Evolutionary conservation across 1,284 basidiomycete species (phyloP).

Genomic region (Volvariella volvacea): DNA sequence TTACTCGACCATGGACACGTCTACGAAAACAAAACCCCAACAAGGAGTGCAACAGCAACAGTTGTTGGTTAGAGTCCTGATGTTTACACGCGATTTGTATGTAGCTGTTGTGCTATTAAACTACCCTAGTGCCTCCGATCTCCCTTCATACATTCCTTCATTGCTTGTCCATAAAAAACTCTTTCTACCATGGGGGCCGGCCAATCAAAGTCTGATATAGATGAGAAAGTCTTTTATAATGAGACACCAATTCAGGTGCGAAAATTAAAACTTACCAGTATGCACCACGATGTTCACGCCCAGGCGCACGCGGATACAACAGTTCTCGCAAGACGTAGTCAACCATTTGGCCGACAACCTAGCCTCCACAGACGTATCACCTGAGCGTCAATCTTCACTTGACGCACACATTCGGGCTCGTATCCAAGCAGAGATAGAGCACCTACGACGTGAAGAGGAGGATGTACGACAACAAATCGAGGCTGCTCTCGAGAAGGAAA

Average conservation of each 20-base stretch:
- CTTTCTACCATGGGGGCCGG: slow-evolving; percentile 48
- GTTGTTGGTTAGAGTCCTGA: too few relatives aligned
- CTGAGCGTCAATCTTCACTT: slow-evolving; percentile 63
- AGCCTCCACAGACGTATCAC: slow-evolving; percentile 47
- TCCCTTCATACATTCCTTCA: too few relatives aligned
- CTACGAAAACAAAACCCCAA: slow-evolving; percentile 12
- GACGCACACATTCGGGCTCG: slow-evolving; percentile 62
- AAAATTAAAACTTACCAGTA: slow-evolving; percentile 6
- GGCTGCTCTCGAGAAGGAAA: slow-evolving; percentile 70
- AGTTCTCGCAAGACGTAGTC: slow-evolving; percentile 76
- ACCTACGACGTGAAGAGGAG: slow-evolving; percentile 60
- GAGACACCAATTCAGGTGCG: slow-evolving; percentile 62
- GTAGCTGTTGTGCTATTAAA: too few relatives aligned
- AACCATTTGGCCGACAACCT: slow-evolving; percentile 64
- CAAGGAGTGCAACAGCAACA: too few relatives aligned
- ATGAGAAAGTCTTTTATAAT: slow-evolving; percentile 55
- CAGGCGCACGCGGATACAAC: slow-evolving; percentile 5
- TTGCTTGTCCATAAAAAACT: too few relatives aligned
- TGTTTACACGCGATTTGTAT: too few relatives aligned
- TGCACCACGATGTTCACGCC: too few relatives aligned
- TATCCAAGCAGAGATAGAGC: slow-evolving; percentile 58
- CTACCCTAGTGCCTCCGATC: too few relatives aligned
- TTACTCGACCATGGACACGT: slow-evolving; percentile 33
- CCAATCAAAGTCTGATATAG: slow-evolving; percentile 51
- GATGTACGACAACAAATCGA: slow-evolving; percentile 62